Percentiles rank a stretch among this genome's conserved stretches.
phyloP scores from a whole-genome alignment of 2,329 filamentous ascomycete species.

The Venturia nashicola region DNA sequence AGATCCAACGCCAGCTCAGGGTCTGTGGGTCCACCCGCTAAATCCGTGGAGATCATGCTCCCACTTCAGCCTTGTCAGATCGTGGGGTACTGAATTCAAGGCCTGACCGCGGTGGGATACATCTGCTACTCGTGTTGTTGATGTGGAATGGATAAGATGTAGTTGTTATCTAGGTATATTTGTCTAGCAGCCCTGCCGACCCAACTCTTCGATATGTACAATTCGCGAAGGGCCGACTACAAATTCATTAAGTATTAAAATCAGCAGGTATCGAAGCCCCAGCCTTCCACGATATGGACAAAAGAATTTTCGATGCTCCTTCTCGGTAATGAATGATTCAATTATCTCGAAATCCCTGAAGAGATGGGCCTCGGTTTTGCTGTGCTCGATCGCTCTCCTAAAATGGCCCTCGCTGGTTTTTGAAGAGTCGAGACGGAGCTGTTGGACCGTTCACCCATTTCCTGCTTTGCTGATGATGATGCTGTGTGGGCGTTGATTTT shows the following conservation, averaged over 20 bases:
- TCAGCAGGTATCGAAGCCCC: neutral
- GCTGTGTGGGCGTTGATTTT: neutral
- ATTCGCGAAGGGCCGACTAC: neutral
- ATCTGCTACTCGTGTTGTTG: too few relatives aligned
- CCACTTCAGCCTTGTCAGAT: neutral
- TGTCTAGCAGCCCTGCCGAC: neutral
- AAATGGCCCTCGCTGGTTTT: neutral
- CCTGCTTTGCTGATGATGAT: neutral
- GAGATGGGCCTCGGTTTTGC: neutral
- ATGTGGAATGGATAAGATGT: neutral
- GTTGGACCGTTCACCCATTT: neutral
- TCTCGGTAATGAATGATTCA: neutral
- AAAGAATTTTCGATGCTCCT: neutral
- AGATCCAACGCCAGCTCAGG: neutral
- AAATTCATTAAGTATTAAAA: neutral
- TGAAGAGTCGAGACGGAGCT: neutral
- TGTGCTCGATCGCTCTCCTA: neutral
- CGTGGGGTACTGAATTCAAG: too few relatives aligned
- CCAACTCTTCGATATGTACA: neutral
- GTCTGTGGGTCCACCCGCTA: slow-evolving; percentile 1
- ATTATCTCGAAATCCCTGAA: neutral
- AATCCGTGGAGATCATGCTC: neutral
- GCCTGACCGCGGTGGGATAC: too few relatives aligned
- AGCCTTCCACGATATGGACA: neutral
- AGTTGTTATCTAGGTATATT: too few relatives aligned